Evolutionary conservation across 192 early-diverging fungal species (phyloP).

Genomic region (Coemansia sp.): DNA sequence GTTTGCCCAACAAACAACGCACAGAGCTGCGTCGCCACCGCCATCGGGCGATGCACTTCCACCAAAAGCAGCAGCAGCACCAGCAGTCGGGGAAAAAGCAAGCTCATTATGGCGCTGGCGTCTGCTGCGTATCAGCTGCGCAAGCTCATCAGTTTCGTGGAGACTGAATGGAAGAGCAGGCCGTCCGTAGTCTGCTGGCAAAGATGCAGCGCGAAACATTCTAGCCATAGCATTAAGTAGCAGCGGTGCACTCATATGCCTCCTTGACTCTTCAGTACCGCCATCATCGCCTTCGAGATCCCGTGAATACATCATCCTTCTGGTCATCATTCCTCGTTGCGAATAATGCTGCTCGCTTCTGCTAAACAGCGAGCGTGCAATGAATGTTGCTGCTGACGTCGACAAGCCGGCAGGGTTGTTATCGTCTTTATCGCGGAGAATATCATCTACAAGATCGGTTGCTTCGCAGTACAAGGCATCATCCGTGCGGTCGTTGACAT

Average conservation of each 20-base stretch:
- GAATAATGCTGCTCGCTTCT: not conserved
- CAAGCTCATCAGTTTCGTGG: slow-evolving; percentile 33
- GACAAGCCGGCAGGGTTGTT: slow-evolving; percentile 26
- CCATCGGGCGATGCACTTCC: not conserved
- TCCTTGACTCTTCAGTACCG: not conserved
- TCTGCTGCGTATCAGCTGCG: slow-evolving; percentile 43
- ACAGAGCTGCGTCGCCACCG: slow-evolving; percentile 15
- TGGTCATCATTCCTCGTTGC: slow-evolving; percentile 26
- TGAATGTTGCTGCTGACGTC: slow-evolving; percentile 32
- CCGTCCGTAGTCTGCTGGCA: not conserved
- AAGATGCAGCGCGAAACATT: not conserved
- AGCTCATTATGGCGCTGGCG: slow-evolving; percentile 7
- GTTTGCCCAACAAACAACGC: slow-evolving; percentile 47
- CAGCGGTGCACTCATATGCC: not conserved
- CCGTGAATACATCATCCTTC: slow-evolving; percentile 33
- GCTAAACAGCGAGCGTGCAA: slow-evolving; percentile 36
- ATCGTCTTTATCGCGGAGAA: slow-evolving; percentile 20
- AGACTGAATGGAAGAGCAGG: slow-evolving; percentile 28
- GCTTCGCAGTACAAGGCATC: slow-evolving; percentile 13
- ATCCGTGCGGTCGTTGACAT: slow-evolving; percentile 2
- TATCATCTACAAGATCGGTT: slow-evolving; percentile 35
- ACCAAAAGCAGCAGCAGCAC: not conserved
- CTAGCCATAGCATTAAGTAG: not conserved
- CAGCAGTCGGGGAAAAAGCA: not conserved
- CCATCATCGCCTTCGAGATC: not conserved